A percentile compares a stretch with the other conserved stretches of the same genome.
Evolutionary conservation across 2,329 filamentous ascomycete species (phyloP).

Genomic region (Fusarium compactum): DNA sequence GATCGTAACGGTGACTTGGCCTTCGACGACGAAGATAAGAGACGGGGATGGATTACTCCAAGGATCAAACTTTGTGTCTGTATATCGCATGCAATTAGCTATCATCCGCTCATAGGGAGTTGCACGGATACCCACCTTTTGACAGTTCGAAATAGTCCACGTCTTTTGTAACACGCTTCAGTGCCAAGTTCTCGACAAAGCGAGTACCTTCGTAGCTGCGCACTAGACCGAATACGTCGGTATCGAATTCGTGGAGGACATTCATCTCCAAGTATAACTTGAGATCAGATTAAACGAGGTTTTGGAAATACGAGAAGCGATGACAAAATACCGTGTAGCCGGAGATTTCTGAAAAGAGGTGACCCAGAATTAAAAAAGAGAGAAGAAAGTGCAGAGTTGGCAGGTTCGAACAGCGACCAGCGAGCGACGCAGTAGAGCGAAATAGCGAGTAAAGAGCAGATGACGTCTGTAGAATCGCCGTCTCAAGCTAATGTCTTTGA

Average conservation of each 20-base stretch:
- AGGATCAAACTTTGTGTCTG: neutral
- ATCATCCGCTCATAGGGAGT: accelerated
- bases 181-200: neutral
- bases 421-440: neutral
- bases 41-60: neutral
- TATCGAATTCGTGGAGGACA: neutral
- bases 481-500: neutral
- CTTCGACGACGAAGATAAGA: neutral
- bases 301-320: neutral
- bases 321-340: neutral
- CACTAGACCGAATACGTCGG: neutral
- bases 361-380: too few species aligned
- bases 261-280: neutral
- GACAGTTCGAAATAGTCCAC: neutral
- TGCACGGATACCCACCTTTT: neutral
- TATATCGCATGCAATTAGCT: accelerated
- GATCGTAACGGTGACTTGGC: neutral
- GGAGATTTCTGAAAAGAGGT: too few species aligned
- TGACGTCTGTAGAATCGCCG: neutral
- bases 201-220: neutral
- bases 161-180: neutral
- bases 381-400: neutral
- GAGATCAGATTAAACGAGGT: neutral
- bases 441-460: neutral
- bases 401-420: neutral